A percentile compares a stretch with the other conserved stretches of the same genome.
Evolutionary conservation across 768 basidiomycete species (phyloP).

Genomic region (Tulasnella sp.): DNA sequence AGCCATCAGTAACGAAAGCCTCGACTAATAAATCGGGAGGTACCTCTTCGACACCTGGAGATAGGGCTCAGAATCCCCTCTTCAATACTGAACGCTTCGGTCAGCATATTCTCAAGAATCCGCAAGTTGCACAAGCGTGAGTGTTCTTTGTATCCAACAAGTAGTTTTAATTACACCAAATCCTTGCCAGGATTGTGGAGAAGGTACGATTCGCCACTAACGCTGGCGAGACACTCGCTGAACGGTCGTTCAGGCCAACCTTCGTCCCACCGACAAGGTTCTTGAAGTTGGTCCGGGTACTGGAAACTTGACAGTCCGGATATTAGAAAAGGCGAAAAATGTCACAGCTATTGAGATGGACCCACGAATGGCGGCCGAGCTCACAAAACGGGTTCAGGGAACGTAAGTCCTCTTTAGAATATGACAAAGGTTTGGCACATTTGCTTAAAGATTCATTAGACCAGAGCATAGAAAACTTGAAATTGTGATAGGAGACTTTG

Average conservation of each 20-base stretch:
- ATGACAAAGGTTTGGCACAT: background rate
- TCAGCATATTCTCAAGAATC: constrained; percentile 96
- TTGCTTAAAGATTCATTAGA: constrained; percentile 44
- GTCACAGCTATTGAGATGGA: constrained; percentile 96
- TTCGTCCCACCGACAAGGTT: constrained; percentile 91
- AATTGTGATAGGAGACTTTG: constrained; percentile 94
- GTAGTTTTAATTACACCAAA: background rate
- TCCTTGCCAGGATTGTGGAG: constrained; percentile 53
- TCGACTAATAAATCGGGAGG: constrained; percentile 48
- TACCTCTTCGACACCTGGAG: background rate
- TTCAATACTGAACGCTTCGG: constrained; percentile 95
- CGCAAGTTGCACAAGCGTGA: constrained; percentile 84
- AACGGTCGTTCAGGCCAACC: constrained; percentile 59
- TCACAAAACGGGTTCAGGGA: constrained; percentile 95
- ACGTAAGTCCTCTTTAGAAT: constrained; percentile 61
- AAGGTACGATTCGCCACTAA: constrained; percentile 42
- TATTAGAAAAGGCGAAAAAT: constrained; percentile 88
- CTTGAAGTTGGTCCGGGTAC: constrained; percentile 98
- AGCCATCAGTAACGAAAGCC: constrained; percentile 51
- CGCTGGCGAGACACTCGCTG: background rate
- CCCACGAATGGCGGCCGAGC: constrained; percentile 97
- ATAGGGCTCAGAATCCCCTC: constrained; percentile 63
- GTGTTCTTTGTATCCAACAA: constrained; percentile 36
- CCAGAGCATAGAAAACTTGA: constrained; percentile 94
- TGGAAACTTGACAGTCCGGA: constrained; percentile 91